Conservation (phyloP, 78 protist species). For the Dictyostelium capitatum region DNA sequence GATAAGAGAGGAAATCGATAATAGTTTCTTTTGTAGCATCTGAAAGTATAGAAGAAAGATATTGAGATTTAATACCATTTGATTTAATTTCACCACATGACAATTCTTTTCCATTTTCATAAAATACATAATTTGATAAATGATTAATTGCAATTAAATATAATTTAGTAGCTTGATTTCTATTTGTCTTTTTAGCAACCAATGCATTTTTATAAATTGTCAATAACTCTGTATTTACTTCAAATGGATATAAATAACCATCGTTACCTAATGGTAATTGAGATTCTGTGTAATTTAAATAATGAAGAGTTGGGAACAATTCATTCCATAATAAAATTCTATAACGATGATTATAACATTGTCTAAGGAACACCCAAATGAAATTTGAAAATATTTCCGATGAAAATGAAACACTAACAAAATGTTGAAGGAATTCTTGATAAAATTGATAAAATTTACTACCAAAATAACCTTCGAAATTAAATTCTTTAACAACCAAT, state of each 20-base stretch:
- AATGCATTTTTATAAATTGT: slow-evolving; percentile 55
- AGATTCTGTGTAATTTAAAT: background rate
- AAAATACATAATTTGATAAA: slow-evolving; percentile 18
- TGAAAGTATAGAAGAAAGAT: background rate
- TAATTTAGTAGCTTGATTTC: slow-evolving; percentile 35
- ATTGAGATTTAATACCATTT: slow-evolving; percentile 21
- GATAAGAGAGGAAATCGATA: slow-evolving; percentile 29
- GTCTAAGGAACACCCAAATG: slow-evolving; percentile 55
- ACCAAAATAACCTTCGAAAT: slow-evolving; percentile 59
- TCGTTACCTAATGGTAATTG: slow-evolving; percentile 46
- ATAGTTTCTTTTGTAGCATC: slow-evolving; percentile 25
- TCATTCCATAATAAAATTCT: slow-evolving; percentile 51
- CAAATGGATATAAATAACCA: slow-evolving; percentile 52
- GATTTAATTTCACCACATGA: background rate
- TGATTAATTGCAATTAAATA: slow-evolving; percentile 70
- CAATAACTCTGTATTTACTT: slow-evolving; percentile 8
- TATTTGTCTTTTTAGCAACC: background rate
- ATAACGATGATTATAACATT: slow-evolving; percentile 20
- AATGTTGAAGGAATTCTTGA: slow-evolving; percentile 34
- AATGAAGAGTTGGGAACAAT: slow-evolving; percentile 43
- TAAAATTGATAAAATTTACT: slow-evolving; percentile 51
- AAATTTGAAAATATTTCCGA: slow-evolving; percentile 49
- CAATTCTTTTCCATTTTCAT: background rate
- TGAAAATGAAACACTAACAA: slow-evolving; percentile 22
- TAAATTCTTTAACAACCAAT: slow-evolving; percentile 30